Base-by-base conservation (phyloP, 2,329 filamentous ascomycete genomes). In the Macrophomina pseudophaseolina region DNA sequence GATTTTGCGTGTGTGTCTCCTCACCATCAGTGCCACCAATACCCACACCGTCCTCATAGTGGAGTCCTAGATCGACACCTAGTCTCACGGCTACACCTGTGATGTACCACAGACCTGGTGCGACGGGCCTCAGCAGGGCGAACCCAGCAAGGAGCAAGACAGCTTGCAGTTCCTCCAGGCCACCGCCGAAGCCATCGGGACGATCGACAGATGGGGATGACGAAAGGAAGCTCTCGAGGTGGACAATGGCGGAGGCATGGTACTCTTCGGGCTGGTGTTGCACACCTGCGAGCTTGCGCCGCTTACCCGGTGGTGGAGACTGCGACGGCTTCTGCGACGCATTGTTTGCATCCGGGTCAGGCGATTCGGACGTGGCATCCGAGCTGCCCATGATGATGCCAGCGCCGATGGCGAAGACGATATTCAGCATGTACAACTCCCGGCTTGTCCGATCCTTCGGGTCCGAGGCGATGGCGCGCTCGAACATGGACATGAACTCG, bases 101-200 rank as follows among this genome's bases (percentile, higher is more conserved):
- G 69, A 98, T 98, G 79, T 98, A 98, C 94, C 94, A 98, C 52
- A 98, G 82, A 14, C 95, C 95, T 0, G 94, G 94, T 1, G 94
- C 93, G 28, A 98, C 93, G 1, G 95, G 95, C 65, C 94, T 87
- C 69, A 98, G 84, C 58, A 99, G 83, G 7, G 94, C 94, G 83
- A 98, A 97, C 65, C 93, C 93, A 52, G 94, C 94, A 53, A 98
- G 84, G 49, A 98, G 82, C 58, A 98, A 80, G 7, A 98, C 94
- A n/a, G 93, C 93, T 75, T 98, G 94, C 62, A 98, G 82, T 74
- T 97, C 94, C 76, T 97, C 94, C 46, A 98, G 79, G 0, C 93
- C 93, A n/a, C 91, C 91, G n/a, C 91, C 91, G 70, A 92, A 93
- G 33, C 90, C 87, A 69, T 85, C 83, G 3, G 81, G 78, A 58